Conservation (phyloP, 106 monocot genomes). For the Amphibolis antarctica region DNA sequence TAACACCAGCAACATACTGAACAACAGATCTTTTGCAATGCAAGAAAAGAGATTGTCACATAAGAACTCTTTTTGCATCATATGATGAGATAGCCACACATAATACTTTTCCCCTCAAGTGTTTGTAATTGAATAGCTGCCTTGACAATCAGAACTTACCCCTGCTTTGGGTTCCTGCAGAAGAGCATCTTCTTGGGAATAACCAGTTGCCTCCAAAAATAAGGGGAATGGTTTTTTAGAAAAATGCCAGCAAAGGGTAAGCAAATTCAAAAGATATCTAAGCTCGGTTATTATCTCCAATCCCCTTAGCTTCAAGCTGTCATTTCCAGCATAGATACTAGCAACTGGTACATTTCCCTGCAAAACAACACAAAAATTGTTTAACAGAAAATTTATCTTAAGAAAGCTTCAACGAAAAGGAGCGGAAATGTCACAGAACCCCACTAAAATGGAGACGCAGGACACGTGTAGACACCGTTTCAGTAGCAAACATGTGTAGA, state of each 20-base stretch:
- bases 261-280: slow-evolving; percentile 63
- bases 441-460: too few species aligned
- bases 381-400: neutral
- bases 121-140: too few species aligned
- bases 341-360: slow-evolving; percentile 87
- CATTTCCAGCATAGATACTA: slow-evolving; percentile 81
- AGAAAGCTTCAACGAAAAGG: too few species aligned
- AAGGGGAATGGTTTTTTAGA: slow-evolving; percentile 91
- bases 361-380: slow-evolving; percentile 11
- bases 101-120: too few species aligned
- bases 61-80: too few species aligned
- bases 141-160: slow-evolving; percentile 22
- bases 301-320: slow-evolving; percentile 52
- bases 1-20: too few species aligned
- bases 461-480: too few species aligned
- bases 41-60: too few species aligned
- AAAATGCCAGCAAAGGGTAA: slow-evolving; percentile 93
- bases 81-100: too few species aligned
- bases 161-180: slow-evolving; percentile 98
- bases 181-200: slow-evolving; percentile 60
- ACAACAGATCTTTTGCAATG: too few species aligned
- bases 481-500: too few species aligned
- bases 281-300: slow-evolving; percentile 41
- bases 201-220: slow-evolving; percentile 88
- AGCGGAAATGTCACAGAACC: too few species aligned